These are phyloP conservation scores for Irpex lacteus DNA, from an alignment of 1,284 basidiomycete species.

Conservation along the genomic window DNA sequence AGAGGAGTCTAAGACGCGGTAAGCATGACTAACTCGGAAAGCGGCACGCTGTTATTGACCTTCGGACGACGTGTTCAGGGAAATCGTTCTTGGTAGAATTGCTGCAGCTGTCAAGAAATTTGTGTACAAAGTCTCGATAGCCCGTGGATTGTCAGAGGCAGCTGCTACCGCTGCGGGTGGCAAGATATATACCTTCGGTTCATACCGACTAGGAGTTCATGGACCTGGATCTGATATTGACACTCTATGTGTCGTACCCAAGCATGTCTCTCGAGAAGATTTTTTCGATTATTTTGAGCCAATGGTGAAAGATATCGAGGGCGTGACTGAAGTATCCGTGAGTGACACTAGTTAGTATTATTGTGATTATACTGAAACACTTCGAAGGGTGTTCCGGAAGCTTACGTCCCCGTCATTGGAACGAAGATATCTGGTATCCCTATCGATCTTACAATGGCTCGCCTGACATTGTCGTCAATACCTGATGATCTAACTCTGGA, in stretches of 20 bases:
- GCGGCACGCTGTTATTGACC: neutral
- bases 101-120: conserved; percentile 93
- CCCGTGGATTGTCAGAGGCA: conserved; percentile 82
- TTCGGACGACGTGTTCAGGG: conserved; percentile 48
- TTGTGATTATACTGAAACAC: conserved; percentile 13
- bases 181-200: conserved; percentile 99
- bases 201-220: conserved; percentile 94
- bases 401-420: conserved; percentile 95
- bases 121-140: conserved; percentile 81
- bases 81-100: conserved; percentile 89
- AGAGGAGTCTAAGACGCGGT: conserved; percentile 89
- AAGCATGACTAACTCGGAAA: conserved; percentile 30
- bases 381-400: conserved; percentile 86
- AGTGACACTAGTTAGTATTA: conserved; percentile 31
- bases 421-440: conserved; percentile 90
- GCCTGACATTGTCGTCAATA: conserved; percentile 79
- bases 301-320: conserved; percentile 86
- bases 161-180: conserved; percentile 88
- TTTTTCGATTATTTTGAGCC: conserved; percentile 93
- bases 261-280: conserved; percentile 93
- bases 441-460: conserved; percentile 93
- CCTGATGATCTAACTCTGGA: conserved; percentile 88
- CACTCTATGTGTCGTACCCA: conserved; percentile 97
- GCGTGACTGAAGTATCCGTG: conserved; percentile 88
- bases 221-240: conserved; percentile 97